Evolutionary conservation across 305 asterid genomes (phyloP).

Genomic region (Fraxinus nigra): DNA sequence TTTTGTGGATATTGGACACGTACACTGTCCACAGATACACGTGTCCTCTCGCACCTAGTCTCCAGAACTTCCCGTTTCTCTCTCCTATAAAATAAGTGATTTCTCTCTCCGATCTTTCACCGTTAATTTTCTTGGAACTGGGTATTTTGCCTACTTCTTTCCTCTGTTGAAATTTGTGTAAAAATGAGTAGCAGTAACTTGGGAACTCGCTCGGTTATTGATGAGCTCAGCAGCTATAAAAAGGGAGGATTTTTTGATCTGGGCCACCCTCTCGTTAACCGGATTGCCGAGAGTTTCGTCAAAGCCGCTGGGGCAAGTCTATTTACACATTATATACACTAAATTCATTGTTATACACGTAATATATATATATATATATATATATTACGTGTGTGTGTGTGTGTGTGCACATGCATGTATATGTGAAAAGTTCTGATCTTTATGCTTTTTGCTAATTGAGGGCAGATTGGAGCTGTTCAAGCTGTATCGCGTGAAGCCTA

Average conservation of each 20-base stretch:
- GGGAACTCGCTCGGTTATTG: conserved; percentile 61
- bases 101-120: no score
- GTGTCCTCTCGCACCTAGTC: conserved; percentile 23
- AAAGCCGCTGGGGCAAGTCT: conserved; percentile 78
- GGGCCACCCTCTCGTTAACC: conserved; percentile 86
- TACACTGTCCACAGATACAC: conserved; percentile 17
- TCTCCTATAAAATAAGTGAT: background rate
- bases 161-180: background rate
- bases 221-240: conserved; percentile 60
- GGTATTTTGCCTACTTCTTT: background rate
- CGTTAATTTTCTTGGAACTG: background rate
- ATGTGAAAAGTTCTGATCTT: background rate
- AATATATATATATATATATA: background rate
- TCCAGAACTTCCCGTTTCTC: background rate
- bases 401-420: background rate
- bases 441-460: background rate
- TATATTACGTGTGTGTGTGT: background rate
- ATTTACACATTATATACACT: background rate
- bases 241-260: conserved; percentile 62
- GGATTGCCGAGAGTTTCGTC: conserved; percentile 72
- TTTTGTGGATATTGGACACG: conserved; percentile 9
- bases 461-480: conserved; percentile 77
- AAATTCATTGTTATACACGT: background rate
- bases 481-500: conserved; percentile 77
- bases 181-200: conserved; percentile 48